These are phyloP conservation scores for Sporobolomyces pararoseus DNA, from an alignment of 768 basidiomycete genomes.

Conservation along the genomic window DNA sequence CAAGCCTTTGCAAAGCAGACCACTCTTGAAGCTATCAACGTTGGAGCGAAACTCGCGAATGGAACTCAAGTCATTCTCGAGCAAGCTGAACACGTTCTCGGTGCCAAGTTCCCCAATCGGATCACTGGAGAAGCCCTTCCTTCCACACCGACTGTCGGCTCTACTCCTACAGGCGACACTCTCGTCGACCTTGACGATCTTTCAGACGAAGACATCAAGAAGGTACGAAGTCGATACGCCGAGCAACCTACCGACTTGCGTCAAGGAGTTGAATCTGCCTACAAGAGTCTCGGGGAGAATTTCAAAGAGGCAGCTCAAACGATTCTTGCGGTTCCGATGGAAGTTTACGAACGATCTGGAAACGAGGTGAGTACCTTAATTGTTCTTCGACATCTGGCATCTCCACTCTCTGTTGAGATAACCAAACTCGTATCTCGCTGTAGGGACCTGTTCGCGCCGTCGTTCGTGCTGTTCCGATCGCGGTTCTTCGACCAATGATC, in stretches of 20 bases:
- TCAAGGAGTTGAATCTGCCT: slow-evolving; percentile 89
- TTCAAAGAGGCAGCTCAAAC: slow-evolving; percentile 93
- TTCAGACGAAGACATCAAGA: slow-evolving; percentile 15
- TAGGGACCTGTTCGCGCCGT: slow-evolving; percentile 91
- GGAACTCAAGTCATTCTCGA: slow-evolving; percentile 97
- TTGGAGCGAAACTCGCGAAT: slow-evolving; percentile 88
- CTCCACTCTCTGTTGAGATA: background rate
- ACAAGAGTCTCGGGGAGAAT: slow-evolving; percentile 78
- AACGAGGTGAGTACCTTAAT: slow-evolving; percentile 65
- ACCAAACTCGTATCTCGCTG: slow-evolving; percentile 1
- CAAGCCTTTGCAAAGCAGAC: slow-evolving; percentile 90
- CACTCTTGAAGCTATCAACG: slow-evolving; percentile 88
- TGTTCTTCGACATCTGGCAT: too few relatives aligned
- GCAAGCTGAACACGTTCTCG: slow-evolving; percentile 80
- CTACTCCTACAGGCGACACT: background rate
- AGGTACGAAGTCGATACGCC: slow-evolving; percentile 69
- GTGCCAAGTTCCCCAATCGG: background rate
- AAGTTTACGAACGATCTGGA: slow-evolving; percentile 90
- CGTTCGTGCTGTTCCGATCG: slow-evolving; percentile 93
- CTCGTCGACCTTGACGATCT: background rate
- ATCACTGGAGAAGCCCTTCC: slow-evolving; percentile 6
- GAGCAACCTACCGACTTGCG: slow-evolving; percentile 77
- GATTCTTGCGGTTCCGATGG: slow-evolving; percentile 97
- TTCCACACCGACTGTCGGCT: background rate
- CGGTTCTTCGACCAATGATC: slow-evolving; percentile 95